These are phyloP conservation scores for Berberis vulgaris DNA, from an alignment of 164 flowering plant genomes.

Conservation along the genomic window DNA sequence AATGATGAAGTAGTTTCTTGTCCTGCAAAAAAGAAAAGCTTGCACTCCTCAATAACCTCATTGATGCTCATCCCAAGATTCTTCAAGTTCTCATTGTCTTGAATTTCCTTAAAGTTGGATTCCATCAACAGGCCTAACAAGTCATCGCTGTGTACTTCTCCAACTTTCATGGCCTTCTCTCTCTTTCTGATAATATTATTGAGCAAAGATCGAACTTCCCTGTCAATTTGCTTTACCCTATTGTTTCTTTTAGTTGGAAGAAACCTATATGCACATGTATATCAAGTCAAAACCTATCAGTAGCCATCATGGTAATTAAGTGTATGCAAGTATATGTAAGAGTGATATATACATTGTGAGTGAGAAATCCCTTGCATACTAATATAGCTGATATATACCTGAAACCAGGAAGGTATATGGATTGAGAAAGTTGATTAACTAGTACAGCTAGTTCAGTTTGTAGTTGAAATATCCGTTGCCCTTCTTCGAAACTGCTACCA, in stretches of 20 bases:
- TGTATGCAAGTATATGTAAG: background rate
- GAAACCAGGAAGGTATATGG: conserved; percentile 11
- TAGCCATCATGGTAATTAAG: background rate
- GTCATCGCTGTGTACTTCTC: conserved; percentile 5
- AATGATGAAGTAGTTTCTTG: background rate
- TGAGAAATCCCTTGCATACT: too few species aligned
- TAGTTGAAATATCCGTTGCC: conserved; percentile 28
- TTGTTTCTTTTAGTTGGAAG: conserved; percentile 11
- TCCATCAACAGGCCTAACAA: conserved; percentile 3
- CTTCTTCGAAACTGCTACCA: conserved; percentile 35
- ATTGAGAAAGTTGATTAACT: background rate
- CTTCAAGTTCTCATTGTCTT: background rate
- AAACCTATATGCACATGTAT: background rate
- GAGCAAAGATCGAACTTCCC: conserved; percentile 3
- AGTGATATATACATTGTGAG: background rate
- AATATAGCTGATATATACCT: too few species aligned
- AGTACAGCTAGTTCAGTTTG: conserved; percentile 22
- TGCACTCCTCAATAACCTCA: conserved; percentile 5
- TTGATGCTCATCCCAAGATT: background rate
- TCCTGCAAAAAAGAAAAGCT: background rate
- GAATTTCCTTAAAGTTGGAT: background rate
- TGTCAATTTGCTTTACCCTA: conserved; percentile 9
- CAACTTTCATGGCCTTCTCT: conserved; percentile 10
- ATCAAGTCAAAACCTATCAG: background rate
- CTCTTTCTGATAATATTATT: conserved; percentile 13